Evolutionary conservation across 352 stramenopile species (phyloP), one percentile per base, ranked within the genome.

Genomic region (Pythium plurisporium): DNA sequence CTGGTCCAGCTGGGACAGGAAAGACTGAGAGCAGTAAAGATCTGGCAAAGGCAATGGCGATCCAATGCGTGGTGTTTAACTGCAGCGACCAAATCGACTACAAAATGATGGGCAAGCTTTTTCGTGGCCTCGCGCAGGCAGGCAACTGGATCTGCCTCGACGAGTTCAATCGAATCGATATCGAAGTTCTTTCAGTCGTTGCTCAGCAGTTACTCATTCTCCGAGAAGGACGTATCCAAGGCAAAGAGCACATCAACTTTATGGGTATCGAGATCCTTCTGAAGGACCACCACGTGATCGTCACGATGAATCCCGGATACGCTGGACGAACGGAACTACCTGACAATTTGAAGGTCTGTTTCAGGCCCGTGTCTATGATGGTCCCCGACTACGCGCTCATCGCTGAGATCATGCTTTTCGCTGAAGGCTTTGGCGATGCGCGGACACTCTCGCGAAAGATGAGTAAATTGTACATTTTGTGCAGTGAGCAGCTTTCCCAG

Each of bases 1-100:
- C 90, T 9, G 95, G 94, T 1, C 95, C 95, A 3, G 95, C 95
- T n/a, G 95, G 95, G 4, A 98, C 95, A 0, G 95, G 95, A 1
- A 98, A 98, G 66, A 98, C 95, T 0, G 95, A 98, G 72, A 98
- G 89, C 20, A 97, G 85, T 25, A 98, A 98, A 59, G 95, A 98
- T 66, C 67, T 98, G 11, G 93, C 87, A 15, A 98, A 98, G 63
- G 88, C 92, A 14, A 84, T 98, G 70, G 93, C 90, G 7, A 94
- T 96, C 46, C 93, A 97, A 59, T 97, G 90, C 48, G 86, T 98
- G 15, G 94, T 98, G 8, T 98, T 98, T 73, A 98, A 98, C 70
- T 98, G 95, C 65, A 96, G 82, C 25, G 94, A 98, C 59, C 76
- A 95, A 25, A 91, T 98, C 41, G 95, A 98, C 72, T 98, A 98